These are phyloP conservation scores for Ceriops decandra DNA, from an alignment of 345 rosid species.

Conservation along the genomic window DNA sequence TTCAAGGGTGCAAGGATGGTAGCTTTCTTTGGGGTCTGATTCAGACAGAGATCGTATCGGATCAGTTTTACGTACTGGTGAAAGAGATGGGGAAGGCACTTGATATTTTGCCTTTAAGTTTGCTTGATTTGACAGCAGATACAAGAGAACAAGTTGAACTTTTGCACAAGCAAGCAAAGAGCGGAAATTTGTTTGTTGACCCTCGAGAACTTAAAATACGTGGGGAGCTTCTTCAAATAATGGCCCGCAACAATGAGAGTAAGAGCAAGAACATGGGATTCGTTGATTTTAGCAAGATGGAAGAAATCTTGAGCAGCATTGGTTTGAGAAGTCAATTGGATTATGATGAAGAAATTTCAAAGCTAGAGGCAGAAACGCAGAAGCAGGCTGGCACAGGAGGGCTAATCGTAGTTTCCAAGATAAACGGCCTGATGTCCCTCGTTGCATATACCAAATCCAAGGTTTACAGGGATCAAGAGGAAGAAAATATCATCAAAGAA, in stretches of 20 bases:
- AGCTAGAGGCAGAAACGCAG: constrained; percentile 48
- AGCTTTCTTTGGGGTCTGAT: constrained; percentile 52
- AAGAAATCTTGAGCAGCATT: constrained; percentile 40
- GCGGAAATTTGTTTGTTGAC: constrained; percentile 45
- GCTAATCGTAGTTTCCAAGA: constrained; percentile 51
- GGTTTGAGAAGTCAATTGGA: constrained; percentile 41
- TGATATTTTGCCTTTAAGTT: constrained; percentile 58
- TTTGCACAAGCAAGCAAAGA: constrained; percentile 55
- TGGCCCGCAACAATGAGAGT: constrained; percentile 41
- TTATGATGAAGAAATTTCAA: constrained; percentile 49
- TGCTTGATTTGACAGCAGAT: constrained; percentile 44
- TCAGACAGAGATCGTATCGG: constrained; percentile 40
- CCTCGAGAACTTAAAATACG: constrained; percentile 41
- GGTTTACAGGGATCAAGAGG: constrained; percentile 34
- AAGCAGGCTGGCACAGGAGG: constrained; percentile 77
- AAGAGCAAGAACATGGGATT: constrained; percentile 34
- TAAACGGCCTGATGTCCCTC: constrained; percentile 57
- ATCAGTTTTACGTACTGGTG: constrained; percentile 45
- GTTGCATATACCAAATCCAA: constrained; percentile 40
- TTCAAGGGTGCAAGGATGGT: constrained; percentile 45
- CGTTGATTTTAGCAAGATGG: constrained; percentile 30
- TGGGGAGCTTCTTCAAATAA: constrained; percentile 39
- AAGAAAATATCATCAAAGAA: constrained; percentile 21
- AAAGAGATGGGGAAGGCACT: constrained; percentile 66
- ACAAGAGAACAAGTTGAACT: constrained; percentile 66